Conservation (phyloP, 2,329 filamentous ascomycete species). For the Talaromyces sp. region DNA sequence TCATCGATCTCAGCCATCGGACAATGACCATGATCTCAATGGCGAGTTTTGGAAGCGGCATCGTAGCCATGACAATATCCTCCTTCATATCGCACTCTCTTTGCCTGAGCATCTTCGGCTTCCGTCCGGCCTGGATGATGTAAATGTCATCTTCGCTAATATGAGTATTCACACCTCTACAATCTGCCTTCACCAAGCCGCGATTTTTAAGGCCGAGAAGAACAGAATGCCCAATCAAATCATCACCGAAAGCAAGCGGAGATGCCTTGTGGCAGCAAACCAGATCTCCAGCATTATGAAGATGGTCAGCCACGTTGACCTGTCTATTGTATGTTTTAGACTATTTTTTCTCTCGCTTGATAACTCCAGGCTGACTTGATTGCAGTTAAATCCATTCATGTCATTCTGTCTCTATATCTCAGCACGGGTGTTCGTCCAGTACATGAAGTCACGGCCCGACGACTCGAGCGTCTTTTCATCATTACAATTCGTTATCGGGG, state of each 20-base stretch:
- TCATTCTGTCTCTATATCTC: conserved; percentile 97
- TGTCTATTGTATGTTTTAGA: conserved; percentile 67
- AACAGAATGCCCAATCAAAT: conserved; percentile 76
- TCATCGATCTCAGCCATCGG: conserved; percentile 79
- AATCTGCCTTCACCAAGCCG: conserved; percentile 96
- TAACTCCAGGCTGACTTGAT: conserved; percentile 20
- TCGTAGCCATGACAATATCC: conserved; percentile 81
- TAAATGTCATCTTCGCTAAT: conserved; percentile 90
- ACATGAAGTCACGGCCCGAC: conserved; percentile 88
- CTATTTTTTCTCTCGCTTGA: not conserved
- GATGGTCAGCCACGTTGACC: conserved; percentile 87
- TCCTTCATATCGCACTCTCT: conserved; percentile 82
- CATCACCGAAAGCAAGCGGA: conserved; percentile 84
- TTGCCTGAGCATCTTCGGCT: conserved; percentile 81
- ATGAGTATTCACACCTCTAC: conserved; percentile 97
- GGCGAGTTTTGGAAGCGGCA: conserved; percentile 97
- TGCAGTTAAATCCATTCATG: conserved; percentile 90
- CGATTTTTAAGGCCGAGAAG: conserved; percentile 96
- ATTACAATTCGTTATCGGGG: conserved; percentile 84
- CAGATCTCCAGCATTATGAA: conserved; percentile 96
- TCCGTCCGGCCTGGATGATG: conserved; percentile 71
- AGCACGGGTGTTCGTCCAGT: conserved; percentile 91
- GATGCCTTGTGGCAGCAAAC: conserved; percentile 90
- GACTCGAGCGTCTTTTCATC: conserved; percentile 77
- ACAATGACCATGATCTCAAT: conserved; percentile 83